phyloP scores from a whole-genome alignment of 805 yeast species.

The Cephaloascus fragrans region DNA sequence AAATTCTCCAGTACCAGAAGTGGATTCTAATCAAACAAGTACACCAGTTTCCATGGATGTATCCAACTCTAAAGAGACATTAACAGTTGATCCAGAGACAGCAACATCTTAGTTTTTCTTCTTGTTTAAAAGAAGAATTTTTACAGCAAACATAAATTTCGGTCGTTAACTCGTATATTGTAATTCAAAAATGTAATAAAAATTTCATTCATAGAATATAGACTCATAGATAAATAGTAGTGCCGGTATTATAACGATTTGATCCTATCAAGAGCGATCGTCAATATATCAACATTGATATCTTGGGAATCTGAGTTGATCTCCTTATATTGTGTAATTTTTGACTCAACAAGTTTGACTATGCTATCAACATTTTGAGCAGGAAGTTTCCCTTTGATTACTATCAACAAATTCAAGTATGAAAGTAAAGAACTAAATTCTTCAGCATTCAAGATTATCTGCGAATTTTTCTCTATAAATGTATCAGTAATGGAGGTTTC shows the following conservation, averaged over 20 bases:
- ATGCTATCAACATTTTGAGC: conserved; percentile 17
- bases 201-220: too few species aligned
- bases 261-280: conserved; percentile 24
- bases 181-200: too few species aligned
- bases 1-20: too few species aligned
- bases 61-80: too few species aligned
- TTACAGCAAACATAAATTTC: too few species aligned
- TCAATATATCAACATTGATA: conserved; percentile 23
- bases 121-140: too few species aligned
- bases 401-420: conserved; percentile 43
- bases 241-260: conserved; percentile 1
- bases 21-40: too few species aligned
- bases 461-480: not conserved
- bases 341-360: conserved; percentile 12
- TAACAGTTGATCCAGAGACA: too few species aligned
- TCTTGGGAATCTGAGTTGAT: conserved; percentile 6
- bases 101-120: too few species aligned
- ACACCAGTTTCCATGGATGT: too few species aligned
- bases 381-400: conserved; percentile 12
- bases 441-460: not conserved
- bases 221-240: too few species aligned
- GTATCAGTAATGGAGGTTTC: not conserved
- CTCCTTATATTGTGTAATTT: conserved; percentile 1
- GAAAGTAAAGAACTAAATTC: conserved; percentile 37
- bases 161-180: too few species aligned